Conservation (phyloP, 164 flowering plant species). For the Kalanchoe fedtschenkoi region DNA sequence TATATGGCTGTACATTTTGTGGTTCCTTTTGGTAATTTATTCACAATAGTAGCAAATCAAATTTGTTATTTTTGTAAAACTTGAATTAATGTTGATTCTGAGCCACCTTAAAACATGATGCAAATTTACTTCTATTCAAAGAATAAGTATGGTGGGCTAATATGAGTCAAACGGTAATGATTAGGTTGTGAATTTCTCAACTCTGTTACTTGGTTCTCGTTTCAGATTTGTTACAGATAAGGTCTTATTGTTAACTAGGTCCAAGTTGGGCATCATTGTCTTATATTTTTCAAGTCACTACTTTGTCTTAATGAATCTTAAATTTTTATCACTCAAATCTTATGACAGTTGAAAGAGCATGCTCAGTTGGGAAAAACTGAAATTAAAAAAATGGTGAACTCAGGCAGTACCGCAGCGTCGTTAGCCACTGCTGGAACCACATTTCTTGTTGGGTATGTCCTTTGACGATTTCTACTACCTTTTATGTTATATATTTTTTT, state of each 20-base stretch:
- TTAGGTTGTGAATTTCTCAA: background rate
- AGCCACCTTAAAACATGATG: background rate
- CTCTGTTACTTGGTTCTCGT: background rate
- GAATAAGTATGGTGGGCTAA: background rate
- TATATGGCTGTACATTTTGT: background rate
- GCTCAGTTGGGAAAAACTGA: conserved; percentile 44
- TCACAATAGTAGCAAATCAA: background rate
- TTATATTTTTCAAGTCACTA: background rate
- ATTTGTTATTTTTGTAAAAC: background rate
- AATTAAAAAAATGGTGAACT: conserved; percentile 49
- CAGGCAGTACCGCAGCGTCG: conserved; percentile 40
- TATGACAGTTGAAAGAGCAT: conserved; percentile 55
- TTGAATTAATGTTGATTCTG: background rate
- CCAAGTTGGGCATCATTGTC: background rate
- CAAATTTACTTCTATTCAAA: background rate
- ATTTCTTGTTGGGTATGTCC: conserved; percentile 68
- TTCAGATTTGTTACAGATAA: background rate
- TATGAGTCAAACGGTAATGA: too few relatives aligned
- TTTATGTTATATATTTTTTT: background rate
- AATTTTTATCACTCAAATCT: conserved; percentile 9
- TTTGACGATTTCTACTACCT: background rate
- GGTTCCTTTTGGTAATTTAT: background rate
- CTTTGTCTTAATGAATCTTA: background rate
- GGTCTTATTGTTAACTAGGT: background rate
- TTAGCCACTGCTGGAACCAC: conserved; percentile 82